Evolutionary conservation across 1,139 yeast species (phyloP), one percentile per base, ranked within the genome.

Genomic region (Suhomyces kunorum): DNA sequence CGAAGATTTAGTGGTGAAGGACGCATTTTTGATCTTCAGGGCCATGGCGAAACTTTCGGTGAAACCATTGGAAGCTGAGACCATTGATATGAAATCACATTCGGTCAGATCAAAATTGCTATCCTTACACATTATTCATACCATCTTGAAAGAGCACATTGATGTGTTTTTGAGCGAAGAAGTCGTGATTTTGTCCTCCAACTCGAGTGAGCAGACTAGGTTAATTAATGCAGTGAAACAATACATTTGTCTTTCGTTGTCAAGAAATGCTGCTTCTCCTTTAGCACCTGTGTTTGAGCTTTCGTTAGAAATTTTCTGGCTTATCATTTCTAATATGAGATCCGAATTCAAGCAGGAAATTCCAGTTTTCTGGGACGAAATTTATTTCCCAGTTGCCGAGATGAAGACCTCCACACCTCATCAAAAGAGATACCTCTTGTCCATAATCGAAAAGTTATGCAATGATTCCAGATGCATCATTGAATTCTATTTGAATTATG

Each of bases 31-130:
- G 49, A 80, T 94, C 5, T 89, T 92, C 61, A 77, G 99, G 57
- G 90, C 97, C 1, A 86, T 94, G 90, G 87, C 97, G 60, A 88
- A 88, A 58, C 74, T 94, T 16, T 87, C 97, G 2, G 87, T 87
- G 36, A 92, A 92, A 59, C 76, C 83, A 22, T 53, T 73, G 28
- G 97, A 88, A 44, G 74, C 82, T 20, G 89, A 85, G 34, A 67
- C 76, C 9, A 64, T 85, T 39, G 98, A 92, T 59, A 82, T 87
- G 85, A 79, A 88, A 57, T 85, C 96, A 2, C 97, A 89, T 56
- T 84, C 92, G 2, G 90, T 92, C 48, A 79, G 98, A 53, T 88
- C 97, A 1, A 94, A 94, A 60, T 68, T 94, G 45, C 71, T 94
- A 29, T 87, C 98, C 1, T 73, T 94, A 51, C 96, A 90, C 57